Conservation (phyloP, 2,329 filamentous ascomycete genomes). For the Colletotrichum siamense region DNA sequence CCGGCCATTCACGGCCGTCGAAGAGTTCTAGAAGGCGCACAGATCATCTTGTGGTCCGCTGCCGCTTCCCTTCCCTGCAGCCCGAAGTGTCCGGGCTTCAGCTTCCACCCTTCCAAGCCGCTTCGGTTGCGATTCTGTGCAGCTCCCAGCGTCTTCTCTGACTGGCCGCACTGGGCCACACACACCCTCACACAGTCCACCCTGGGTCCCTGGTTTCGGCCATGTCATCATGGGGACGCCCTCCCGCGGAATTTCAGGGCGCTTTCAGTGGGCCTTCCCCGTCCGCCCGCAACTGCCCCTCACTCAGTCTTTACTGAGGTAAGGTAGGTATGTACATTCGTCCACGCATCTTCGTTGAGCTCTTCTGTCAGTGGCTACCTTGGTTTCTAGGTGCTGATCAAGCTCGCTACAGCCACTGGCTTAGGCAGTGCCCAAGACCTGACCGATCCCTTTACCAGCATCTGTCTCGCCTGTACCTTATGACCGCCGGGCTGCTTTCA, state of each 20-base stretch:
- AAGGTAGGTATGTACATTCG: neutral
- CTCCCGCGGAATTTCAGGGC: conserved; percentile 22
- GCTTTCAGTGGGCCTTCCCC: conserved; percentile 22
- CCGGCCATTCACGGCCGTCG: conserved; percentile 23
- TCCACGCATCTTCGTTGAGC: neutral
- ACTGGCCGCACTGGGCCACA: neutral
- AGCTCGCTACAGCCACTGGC: neutral
- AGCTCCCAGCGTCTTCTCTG: conserved; percentile 10
- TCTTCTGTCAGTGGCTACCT: conserved; percentile 11
- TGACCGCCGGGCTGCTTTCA: neutral
- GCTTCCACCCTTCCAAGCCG: conserved; percentile 25
- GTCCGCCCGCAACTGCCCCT: conserved; percentile 20
- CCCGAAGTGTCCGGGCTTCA: conserved; percentile 24
- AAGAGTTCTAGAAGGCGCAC: conserved; percentile 29
- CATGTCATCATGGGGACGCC: conserved; percentile 20
- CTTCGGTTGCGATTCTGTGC: conserved; percentile 25
- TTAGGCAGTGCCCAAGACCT: neutral
- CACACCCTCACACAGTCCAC: neutral
- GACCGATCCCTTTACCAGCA: conserved; percentile 7
- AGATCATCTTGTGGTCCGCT: neutral
- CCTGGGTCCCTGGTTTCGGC: conserved; percentile 21
- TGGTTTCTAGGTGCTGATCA: conserved; percentile 13
- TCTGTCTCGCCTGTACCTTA: neutral
- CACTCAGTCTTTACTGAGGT: neutral
- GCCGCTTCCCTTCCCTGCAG: conserved; percentile 15